A percentile compares a stretch with the other conserved stretches of the same genome.
phyloP scores from a whole-genome alignment of 305 asterid genomes.

The Striga hermonthica region DNA sequence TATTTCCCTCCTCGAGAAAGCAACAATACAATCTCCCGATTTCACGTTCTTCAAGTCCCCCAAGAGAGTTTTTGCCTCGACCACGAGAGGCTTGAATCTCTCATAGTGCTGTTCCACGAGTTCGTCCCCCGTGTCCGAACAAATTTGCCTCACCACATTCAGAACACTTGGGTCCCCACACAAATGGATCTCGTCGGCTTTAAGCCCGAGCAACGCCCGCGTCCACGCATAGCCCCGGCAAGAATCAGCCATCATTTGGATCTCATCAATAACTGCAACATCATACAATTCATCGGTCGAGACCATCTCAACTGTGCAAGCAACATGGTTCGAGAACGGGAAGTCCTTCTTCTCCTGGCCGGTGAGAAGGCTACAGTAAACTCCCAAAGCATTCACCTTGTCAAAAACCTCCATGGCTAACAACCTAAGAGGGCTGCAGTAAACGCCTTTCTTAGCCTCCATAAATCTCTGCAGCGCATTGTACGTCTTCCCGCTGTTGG shows the following conservation, averaged over 20 bases:
- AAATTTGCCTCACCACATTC: conserved; percentile 56
- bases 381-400: conserved; percentile 81
- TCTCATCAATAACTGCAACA: conserved; percentile 91
- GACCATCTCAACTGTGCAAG: conserved; percentile 94
- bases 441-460: conserved; percentile 89
- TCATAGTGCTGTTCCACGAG: conserved; percentile 63
- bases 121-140: conserved; percentile 81
- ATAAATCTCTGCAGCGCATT: conserved; percentile 90
- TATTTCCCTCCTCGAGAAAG: conserved; percentile 89
- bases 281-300: conserved; percentile 75
- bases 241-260: conserved; percentile 92
- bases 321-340: conserved; percentile 83
- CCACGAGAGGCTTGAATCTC: conserved; percentile 84
- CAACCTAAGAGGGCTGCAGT: conserved; percentile 91
- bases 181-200: conserved; percentile 91
- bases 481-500: conserved; percentile 95
- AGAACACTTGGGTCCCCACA: conserved; percentile 98
- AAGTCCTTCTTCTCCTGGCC: conserved; percentile 86
- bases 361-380: conserved; percentile 81
- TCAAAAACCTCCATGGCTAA: conserved; percentile 97
- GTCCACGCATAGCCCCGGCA: conserved; percentile 93
- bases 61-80: conserved; percentile 83
- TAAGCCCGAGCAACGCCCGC: conserved; percentile 79
- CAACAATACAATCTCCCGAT: conserved; percentile 91
- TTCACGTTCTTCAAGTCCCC: conserved; percentile 79